Evolutionary conservation across 495 filamentous ascomycete species (phyloP).

Genomic region (Penicillium arizonense): DNA sequence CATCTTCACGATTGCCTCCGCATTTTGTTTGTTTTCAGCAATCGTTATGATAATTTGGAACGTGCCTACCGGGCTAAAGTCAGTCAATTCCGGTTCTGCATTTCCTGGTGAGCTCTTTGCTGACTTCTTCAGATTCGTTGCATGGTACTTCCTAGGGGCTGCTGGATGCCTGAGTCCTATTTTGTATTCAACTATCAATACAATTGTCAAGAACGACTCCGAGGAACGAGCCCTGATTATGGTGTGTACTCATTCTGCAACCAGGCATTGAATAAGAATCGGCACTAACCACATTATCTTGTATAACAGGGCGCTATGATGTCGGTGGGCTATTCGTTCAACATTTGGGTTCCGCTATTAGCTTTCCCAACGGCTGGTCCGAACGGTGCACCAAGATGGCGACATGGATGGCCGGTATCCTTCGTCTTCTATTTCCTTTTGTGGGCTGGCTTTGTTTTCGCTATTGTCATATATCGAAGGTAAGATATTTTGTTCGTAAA

Average conservation of each 20-base stretch:
- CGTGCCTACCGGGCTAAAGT: slow-evolving; percentile 43
- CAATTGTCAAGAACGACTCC: slow-evolving; percentile 43
- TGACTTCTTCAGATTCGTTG: slow-evolving; percentile 30
- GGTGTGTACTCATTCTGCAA: slow-evolving; percentile 19
- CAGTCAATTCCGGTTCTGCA: not conserved
- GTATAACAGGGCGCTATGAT: slow-evolving; percentile 43
- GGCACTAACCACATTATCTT: not conserved
- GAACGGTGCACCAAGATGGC: slow-evolving; percentile 45
- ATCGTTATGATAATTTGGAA: slow-evolving; percentile 47
- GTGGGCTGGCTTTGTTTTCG: slow-evolving; percentile 40
- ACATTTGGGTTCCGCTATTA: slow-evolving; percentile 46
- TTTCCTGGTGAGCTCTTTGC: not conserved
- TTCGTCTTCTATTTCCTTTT: slow-evolving; percentile 40
- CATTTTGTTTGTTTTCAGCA: slow-evolving; percentile 35
- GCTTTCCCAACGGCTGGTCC: slow-evolving; percentile 42
- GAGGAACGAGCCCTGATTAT: slow-evolving; percentile 48
- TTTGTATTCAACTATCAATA: slow-evolving; percentile 47
- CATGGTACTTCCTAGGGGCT: slow-evolving; percentile 45
- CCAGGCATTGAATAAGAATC: not conserved
- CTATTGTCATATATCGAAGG: slow-evolving; percentile 35
- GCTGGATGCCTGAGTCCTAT: slow-evolving; percentile 43
- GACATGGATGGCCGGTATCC: slow-evolving; percentile 43
- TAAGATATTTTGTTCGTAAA: slow-evolving; percentile 12
- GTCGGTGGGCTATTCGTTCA: slow-evolving; percentile 49
- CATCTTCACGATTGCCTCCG: slow-evolving; percentile 34